Evolutionary conservation across 192 early-diverging fungal species (phyloP), one percentile per base, ranked within the genome.

Genomic region (Lobosporangium transversale): DNA sequence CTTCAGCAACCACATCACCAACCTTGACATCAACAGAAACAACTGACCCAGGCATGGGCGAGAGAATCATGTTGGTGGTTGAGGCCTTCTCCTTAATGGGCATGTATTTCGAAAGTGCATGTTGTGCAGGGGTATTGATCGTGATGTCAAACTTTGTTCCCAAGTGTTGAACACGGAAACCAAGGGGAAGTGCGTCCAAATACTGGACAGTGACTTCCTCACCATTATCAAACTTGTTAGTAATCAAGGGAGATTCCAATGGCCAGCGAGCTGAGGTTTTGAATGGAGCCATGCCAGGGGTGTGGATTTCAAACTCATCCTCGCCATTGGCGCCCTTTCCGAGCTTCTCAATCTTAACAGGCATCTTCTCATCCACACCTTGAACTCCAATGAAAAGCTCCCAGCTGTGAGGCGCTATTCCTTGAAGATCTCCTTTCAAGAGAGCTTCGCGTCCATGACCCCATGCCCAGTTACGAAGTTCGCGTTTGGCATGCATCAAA

Each of bases 41-140:
- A 2, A 98, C 93, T 7, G 87, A 83, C 12, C 97, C 97, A 6
- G 97, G 95, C 95, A 98, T 98, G 4, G 97, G 95, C 11, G 92
- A 83, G 1, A 91, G 80, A 21, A 97, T 86, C 56, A 93, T 79
- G 66, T 85, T 86, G 24, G 91, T 89, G 6, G 89, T 80, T 37
- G 95, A 92, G 31, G 89, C 66, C 62, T 88, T 88, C 21, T 90
- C 82, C 83, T 91, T 91, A 63, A 89, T 86, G 63, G 89, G 87
- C 90, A 96, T 94, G 78, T 86, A 86, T 51, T 84, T 79, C 40
- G 84, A 70, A 15, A 94, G 81, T 31, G 85, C 84, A 56, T 88
- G 79, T 76, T 98, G 96, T 4, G 58, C 49, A 8, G 70, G 62
- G 26, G 83, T 82, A 52, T 89, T 68, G 27, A 95, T 82, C 32